These are phyloP conservation scores for Tuber magnatum DNA, from an alignment of 495 filamentous ascomycete genomes.

Conservation along the genomic window DNA sequence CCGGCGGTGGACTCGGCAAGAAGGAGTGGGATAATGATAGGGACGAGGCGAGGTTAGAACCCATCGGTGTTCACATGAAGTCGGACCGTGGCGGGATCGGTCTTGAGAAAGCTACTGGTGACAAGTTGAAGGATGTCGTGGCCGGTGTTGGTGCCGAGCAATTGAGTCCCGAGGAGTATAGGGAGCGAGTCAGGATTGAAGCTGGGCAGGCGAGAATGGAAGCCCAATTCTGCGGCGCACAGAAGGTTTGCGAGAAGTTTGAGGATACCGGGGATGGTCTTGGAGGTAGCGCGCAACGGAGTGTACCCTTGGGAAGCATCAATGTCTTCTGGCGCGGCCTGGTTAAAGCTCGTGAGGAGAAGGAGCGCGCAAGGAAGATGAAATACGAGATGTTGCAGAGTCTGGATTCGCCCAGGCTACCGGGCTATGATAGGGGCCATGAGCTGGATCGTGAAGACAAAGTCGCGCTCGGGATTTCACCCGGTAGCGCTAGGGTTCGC, in stretches of 20 bases:
- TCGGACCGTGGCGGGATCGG: constrained; percentile 83
- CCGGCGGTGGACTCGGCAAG: constrained; percentile 59
- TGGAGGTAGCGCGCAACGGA: constrained; percentile 43
- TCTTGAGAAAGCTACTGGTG: constrained; percentile 63
- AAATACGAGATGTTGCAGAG: constrained; percentile 64
- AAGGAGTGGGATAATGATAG: constrained; percentile 1
- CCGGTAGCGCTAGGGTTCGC: not conserved
- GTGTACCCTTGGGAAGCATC: constrained; percentile 52
- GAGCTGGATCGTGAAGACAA: constrained; percentile 54
- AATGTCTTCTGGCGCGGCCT: constrained; percentile 75
- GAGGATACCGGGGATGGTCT: constrained; percentile 23
- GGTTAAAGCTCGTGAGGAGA: constrained; percentile 59
- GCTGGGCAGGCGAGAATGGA: constrained; percentile 63
- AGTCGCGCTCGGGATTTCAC: constrained; percentile 48
- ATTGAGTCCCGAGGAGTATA: constrained; percentile 60
- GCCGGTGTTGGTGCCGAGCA: constrained; percentile 59
- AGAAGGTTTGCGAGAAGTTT: constrained; percentile 65
- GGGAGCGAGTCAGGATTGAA: constrained; percentile 65
- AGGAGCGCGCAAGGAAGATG: constrained; percentile 61
- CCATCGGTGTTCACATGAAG: constrained; percentile 63
- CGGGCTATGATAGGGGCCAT: constrained; percentile 47
- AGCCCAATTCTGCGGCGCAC: constrained; percentile 61
- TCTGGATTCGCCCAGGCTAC: constrained; percentile 48
- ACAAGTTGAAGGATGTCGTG: constrained; percentile 50
- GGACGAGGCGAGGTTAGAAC: constrained; percentile 49